Base-by-base conservation (phyloP, 2,329 filamentous ascomycete genomes). In the Fusarium tanahbumbuense region DNA sequence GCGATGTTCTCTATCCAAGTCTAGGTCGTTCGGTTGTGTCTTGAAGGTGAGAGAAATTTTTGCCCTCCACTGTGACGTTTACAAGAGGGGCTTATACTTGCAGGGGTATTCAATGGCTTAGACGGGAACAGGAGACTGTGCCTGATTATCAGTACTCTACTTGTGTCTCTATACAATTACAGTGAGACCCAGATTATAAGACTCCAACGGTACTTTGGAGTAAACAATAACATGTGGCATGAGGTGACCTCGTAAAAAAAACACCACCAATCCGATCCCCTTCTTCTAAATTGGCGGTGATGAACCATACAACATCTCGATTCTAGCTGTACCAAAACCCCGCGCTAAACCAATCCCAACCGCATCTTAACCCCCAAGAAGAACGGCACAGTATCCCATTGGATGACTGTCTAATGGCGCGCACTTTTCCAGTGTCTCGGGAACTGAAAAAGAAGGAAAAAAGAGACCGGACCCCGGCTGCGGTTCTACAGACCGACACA, bases 61-160 rank as follows among this genome's bases (percentile, higher is more conserved):
- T 73, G 34, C 57, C 70, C 65, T 66, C 63, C 63, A 67, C 64
- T 70, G 73, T 75, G 73, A 75, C 73, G 73, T 75, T 75, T 67
- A 71, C 62, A 61, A 56, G 67, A 68, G 68, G 71, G 66, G 65
- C 68, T 65, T 45, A 30, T 49, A 44, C 42, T 57, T 50, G 37
- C 59, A 54, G 23, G 58, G 44, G 22, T 34, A 22, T 8, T 48
- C 32, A n/a, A 47, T 65, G 68, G 60, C 68, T 57, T 65, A 72
- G 65, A 37, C 6, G 32, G 7, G 12, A 37, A 5, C 28, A 40
- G 6, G 12, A 41, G 22, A 22, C 13, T 30, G 44, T 48, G 45
- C 54, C 49, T 60, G n/a, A 42, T 25, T 45, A 50, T 52, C 15
- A 25, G 34, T 37, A 37, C 34, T 37, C 34, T 37, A 37, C 34